These are phyloP conservation scores for Chara braunii DNA, from an alignment of 139 green algal species.

Conservation along the genomic window DNA sequence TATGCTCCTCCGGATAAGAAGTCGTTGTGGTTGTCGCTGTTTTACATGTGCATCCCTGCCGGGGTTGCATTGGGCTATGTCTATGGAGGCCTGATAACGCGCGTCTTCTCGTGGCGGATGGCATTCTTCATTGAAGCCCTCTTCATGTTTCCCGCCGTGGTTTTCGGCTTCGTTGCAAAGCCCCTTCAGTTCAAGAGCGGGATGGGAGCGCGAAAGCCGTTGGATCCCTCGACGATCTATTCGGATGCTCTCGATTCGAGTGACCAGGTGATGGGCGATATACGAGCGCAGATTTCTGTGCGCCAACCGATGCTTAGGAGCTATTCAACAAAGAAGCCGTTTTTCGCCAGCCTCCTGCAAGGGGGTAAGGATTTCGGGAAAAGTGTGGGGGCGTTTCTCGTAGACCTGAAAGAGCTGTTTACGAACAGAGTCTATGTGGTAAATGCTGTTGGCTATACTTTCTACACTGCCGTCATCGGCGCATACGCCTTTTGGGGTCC, in stretches of 20 bases:
- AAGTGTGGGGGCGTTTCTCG: constrained; percentile 20
- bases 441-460: constrained; percentile 37
- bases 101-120: constrained; percentile 61
- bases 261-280: too few species aligned
- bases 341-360: too few species aligned
- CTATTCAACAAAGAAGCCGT: too few species aligned
- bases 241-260: too few species aligned
- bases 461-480: constrained; percentile 64
- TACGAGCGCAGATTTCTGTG: too few species aligned
- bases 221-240: background rate
- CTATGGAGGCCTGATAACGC: constrained; percentile 51
- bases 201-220: background rate
- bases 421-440: constrained; percentile 49
- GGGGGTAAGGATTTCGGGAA: too few species aligned
- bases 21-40: constrained; percentile 45
- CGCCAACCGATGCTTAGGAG: too few species aligned
- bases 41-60: constrained; percentile 86
- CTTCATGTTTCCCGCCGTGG: constrained; percentile 70
- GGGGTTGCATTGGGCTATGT: constrained; percentile 77
- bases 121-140: constrained; percentile 72
- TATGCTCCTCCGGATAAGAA: constrained; percentile 56
- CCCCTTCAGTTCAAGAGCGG: constrained; percentile 21
- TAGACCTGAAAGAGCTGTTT: constrained; percentile 42
- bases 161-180: constrained; percentile 29
- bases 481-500: constrained; percentile 70